Conservation (phyloP, 2,329 filamentous ascomycete genomes). For the Phialophora chinensis region DNA sequence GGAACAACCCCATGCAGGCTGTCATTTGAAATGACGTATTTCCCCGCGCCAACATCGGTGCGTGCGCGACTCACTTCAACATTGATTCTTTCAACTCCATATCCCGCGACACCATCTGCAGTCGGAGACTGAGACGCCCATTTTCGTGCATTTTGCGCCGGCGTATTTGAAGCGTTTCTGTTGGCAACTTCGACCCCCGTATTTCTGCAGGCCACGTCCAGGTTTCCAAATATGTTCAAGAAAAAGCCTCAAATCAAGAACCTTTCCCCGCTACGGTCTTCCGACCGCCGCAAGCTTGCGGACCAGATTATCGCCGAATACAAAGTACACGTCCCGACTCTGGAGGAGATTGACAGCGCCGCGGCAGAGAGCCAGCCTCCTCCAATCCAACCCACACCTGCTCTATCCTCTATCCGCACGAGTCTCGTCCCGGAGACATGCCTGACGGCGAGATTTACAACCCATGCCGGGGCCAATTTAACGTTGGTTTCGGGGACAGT, state of each 20-base stretch:
- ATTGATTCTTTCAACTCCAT: background rate
- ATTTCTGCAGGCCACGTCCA: background rate
- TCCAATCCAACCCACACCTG: slow-evolving; percentile 52
- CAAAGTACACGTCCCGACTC: slow-evolving; percentile 55
- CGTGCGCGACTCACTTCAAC: background rate
- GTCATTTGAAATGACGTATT: slow-evolving; percentile 13
- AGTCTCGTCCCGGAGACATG: slow-evolving; percentile 68
- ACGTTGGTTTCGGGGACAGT: slow-evolving; percentile 67
- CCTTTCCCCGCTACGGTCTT: slow-evolving; percentile 68
- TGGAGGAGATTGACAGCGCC: slow-evolving; percentile 43
- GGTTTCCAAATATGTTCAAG: slow-evolving; percentile 60
- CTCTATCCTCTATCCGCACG: slow-evolving; percentile 60
- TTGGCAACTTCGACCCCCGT: background rate
- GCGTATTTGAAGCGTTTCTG: background rate
- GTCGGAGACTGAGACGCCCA: background rate
- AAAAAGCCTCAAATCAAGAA: slow-evolving; percentile 72
- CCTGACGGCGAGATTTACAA: slow-evolving; percentile 68
- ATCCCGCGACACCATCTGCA: background rate
- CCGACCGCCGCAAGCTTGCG: slow-evolving; percentile 69
- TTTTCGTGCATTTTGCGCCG: background rate
- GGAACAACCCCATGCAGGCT: background rate
- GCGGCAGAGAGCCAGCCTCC: slow-evolving; percentile 49
- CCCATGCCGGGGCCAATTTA: slow-evolving; percentile 67
- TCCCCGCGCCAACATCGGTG: background rate
- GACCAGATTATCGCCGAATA: slow-evolving; percentile 71